Conservation (phyloP, 176 grass and related monocot genomes). For the Echinochloa phyllopogon region DNA sequence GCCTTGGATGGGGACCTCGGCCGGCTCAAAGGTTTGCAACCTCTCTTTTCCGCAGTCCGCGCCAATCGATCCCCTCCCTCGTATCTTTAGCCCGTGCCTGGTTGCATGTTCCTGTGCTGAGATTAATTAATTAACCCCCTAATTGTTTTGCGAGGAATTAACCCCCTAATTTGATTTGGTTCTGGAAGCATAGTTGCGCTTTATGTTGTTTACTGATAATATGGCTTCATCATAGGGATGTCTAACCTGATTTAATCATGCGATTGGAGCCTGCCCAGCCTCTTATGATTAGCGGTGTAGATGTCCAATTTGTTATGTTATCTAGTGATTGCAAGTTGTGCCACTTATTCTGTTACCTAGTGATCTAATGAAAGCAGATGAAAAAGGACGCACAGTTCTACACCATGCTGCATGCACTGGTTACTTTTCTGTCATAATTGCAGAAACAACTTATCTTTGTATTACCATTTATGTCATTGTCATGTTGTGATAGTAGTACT, state of each 20-base stretch:
- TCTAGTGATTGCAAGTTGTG: neutral
- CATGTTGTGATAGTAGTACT: neutral
- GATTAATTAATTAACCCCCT: too few species aligned
- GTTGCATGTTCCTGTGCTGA: too few species aligned
- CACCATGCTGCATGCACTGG: slow-evolving; percentile 32
- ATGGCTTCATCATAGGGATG: neutral
- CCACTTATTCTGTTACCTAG: neutral
- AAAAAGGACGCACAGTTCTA: slow-evolving; percentile 22
- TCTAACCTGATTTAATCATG: too few species aligned
- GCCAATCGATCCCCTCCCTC: too few species aligned
- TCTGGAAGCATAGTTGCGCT: too few species aligned
- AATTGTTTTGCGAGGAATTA: too few species aligned
- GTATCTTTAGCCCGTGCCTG: too few species aligned
- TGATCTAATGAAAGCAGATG: slow-evolving; percentile 37
- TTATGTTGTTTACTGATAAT: neutral
- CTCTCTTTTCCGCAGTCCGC: too few species aligned
- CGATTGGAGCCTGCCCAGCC: neutral
- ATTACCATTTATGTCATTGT: neutral
- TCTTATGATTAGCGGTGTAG: neutral
- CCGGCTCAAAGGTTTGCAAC: too few species aligned
- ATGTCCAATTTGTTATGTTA: neutral
- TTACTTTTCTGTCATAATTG: neutral
- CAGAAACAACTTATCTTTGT: neutral
- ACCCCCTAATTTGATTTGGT: too few species aligned
- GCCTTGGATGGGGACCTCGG: too few species aligned